Evolutionary conservation across 192 early-diverging fungal genomes (phyloP).

Genomic region (Funneliformis mosseae): DNA sequence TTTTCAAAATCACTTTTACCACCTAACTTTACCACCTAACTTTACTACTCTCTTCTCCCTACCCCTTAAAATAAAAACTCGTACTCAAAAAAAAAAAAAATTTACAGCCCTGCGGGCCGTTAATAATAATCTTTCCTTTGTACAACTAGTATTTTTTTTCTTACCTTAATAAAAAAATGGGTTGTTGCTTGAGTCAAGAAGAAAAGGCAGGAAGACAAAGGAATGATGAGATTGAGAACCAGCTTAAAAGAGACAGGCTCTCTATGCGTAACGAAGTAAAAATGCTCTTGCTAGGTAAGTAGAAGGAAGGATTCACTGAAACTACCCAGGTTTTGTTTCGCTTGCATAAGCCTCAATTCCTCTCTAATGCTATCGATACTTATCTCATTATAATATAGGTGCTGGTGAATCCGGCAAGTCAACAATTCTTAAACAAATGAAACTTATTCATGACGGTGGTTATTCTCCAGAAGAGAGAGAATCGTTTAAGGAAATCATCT

Average conservation of each 20-base stretch:
- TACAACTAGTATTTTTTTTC: neutral
- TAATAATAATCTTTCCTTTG: neutral
- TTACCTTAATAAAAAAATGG: constrained; percentile 59
- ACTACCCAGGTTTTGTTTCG: constrained; percentile 19
- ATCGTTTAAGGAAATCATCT: constrained; percentile 95
- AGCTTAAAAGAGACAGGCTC: constrained; percentile 80
- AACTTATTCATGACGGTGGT: constrained; percentile 94
- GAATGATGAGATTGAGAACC: constrained; percentile 92
- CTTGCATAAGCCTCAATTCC: no score
- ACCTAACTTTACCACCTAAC: no score
- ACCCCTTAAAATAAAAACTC: neutral
- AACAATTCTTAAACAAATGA: constrained; percentile 98
- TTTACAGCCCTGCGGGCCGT: neutral
- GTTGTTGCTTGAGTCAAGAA: constrained; percentile 86
- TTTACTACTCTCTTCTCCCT: neutral
- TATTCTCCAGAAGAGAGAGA: constrained; percentile 89
- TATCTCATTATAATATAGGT: constrained; percentile 47
- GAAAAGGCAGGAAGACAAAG: constrained; percentile 79
- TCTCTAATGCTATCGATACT: neutral
- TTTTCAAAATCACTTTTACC: no score
- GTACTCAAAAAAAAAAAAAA: neutral
- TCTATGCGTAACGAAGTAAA: constrained; percentile 90
- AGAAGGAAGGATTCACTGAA: neutral
- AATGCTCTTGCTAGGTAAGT: constrained; percentile 88
- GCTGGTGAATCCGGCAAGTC: constrained; percentile 98